Evolutionary conservation across 768 basidiomycete genomes (phyloP).

Genomic region (Boletus pseudopeckii): DNA sequence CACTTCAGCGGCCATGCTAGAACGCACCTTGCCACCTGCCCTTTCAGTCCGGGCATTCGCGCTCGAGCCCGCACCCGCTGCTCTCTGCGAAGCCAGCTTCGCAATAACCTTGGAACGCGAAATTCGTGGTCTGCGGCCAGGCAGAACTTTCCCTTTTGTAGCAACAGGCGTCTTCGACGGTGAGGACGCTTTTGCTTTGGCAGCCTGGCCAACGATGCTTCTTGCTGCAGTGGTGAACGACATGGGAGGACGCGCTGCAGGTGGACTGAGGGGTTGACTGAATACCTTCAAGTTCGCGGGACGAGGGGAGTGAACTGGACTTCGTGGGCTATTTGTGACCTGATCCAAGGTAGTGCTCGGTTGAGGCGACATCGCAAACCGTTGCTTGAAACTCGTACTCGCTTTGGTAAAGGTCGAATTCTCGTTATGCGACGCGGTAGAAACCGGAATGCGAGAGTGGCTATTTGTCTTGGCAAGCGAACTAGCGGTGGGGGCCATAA

Average conservation of each 20-base stretch:
- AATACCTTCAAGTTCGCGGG: conserved; percentile 48
- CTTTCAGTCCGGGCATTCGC: conserved; percentile 15
- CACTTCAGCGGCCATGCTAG: conserved; percentile 46
- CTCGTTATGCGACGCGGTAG: conserved; percentile 13
- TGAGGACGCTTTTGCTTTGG: not conserved
- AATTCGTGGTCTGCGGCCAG: conserved; percentile 67
- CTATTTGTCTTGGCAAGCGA: conserved; percentile 58
- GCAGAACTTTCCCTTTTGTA: conserved; percentile 29
- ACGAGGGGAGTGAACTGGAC: conserved; percentile 8
- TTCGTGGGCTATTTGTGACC: conserved; percentile 34
- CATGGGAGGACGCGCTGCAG: conserved; percentile 20
- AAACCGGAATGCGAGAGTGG: conserved; percentile 25
- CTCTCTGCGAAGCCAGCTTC: conserved; percentile 68
- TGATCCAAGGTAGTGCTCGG: conserved; percentile 26
- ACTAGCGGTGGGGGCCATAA: conserved; percentile 74
- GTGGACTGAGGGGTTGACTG: conserved; percentile 45
- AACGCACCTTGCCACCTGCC: conserved; percentile 38
- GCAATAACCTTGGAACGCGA: conserved; percentile 82
- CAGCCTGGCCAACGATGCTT: conserved; percentile 17
- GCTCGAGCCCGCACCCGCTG: conserved; percentile 22
- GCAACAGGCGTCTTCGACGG: conserved; percentile 17
- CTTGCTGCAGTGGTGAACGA: conserved; percentile 33
- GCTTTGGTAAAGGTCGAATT: conserved; percentile 11
- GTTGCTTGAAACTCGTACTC: conserved; percentile 11
- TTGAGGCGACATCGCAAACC: conserved; percentile 8